Base-by-base conservation (phyloP, 2,329 filamentous ascomycete species). In the Neofusicoccum sp. region DNA sequence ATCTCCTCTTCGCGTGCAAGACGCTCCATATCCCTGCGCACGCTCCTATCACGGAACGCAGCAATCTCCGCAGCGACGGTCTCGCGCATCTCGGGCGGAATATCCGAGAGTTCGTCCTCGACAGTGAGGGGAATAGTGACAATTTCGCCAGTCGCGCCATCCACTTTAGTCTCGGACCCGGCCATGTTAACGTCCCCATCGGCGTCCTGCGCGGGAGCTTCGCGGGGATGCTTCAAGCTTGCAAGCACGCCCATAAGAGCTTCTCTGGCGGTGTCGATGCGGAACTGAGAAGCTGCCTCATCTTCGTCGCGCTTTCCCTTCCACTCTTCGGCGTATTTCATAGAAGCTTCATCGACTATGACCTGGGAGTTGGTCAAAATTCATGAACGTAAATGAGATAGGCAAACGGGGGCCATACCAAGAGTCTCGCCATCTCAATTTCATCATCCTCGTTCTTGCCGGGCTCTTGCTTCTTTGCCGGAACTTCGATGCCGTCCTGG, bases 41-140 rank as follows among this genome's bases (percentile, higher is more conserved):
- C 96, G 67, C 93, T 97, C 20, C 93, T 85, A 66, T 99, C 95
- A 65, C 95, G 85, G 79, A 99, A 99, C 0, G 93, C 90, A 0
- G 91, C 88, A 69, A 99, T 99, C 73, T 99, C 96, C 61, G 89
- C 89, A 0, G 95, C 91, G 14, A 99, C 95, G 0, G 91, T 93
- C 72, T 96, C 95, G 26, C 95, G 88, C 91, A 96, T 96, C 72
- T 98, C 95, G 0, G 91, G 89, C 0, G 95, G 95, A 49, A 99
- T 97, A 69, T 99, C 95, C 20, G 93, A 89, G 45, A 99, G 81
- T 70, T 99, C 95, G 70, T 99, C 96, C 64, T 99, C 95, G 12
- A 58, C 45, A 1, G 88, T 87, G 33, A 96, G 82, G 3, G 92
- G 89, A 62, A 98, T 96, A 61, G 93, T 96, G 65, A 96, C 88